Evolutionary conservation across 805 yeast genomes (phyloP).

Genomic region (Ogataea dorogensis): DNA sequence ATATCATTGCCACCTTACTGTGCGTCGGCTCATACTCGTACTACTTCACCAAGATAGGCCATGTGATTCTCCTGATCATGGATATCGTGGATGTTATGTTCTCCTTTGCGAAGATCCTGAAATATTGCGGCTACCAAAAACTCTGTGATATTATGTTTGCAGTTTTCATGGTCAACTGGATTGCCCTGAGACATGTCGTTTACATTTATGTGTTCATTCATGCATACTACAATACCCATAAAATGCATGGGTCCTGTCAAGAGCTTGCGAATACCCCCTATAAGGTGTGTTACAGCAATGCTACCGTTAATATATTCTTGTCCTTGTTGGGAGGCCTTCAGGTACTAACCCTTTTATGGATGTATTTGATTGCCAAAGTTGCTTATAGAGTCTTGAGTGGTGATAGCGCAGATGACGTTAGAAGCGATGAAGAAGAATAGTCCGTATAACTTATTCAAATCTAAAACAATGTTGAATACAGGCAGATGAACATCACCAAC

Average conservation of each 20-base stretch:
- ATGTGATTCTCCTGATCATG: conserved; percentile 74
- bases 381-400: conserved; percentile 71
- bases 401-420: conserved; percentile 76
- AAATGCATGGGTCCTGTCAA: conserved; percentile 47
- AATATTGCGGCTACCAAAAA: conserved; percentile 60
- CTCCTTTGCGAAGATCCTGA: conserved; percentile 71
- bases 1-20: conserved; percentile 70
- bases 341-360: conserved; percentile 65
- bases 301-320: conserved; percentile 47
- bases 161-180: conserved; percentile 67
- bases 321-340: conserved; percentile 65
- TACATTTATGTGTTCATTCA: conserved; percentile 67
- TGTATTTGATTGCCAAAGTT: conserved; percentile 68
- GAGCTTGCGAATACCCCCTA: conserved; percentile 15
- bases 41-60: conserved; percentile 75
- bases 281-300: conserved; percentile 50
- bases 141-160: conserved; percentile 70
- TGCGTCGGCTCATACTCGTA: conserved; percentile 70
- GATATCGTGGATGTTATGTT: conserved; percentile 77
- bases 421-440: conserved; percentile 65
- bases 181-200: conserved; percentile 66
- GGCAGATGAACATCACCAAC: conserved; percentile 52
- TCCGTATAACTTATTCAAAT: conserved; percentile 2
- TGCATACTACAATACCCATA: conserved; percentile 46
- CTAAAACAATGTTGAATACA: conserved; percentile 43